These are phyloP conservation scores for Pichia manshurica DNA, from an alignment of 805 yeast genomes.

Conservation along the genomic window DNA sequence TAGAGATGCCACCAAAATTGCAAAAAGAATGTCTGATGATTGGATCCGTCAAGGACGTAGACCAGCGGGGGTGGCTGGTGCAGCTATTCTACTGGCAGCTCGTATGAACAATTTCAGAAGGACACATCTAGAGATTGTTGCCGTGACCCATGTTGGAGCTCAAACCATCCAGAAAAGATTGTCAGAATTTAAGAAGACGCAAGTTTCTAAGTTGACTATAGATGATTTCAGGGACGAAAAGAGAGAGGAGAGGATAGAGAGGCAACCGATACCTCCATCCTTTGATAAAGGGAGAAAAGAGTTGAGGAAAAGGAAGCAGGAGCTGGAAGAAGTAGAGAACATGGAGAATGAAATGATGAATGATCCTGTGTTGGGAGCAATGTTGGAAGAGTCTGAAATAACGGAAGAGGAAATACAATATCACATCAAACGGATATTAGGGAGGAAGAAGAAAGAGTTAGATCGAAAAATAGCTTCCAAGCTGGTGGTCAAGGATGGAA, in stretches of 20 bases:
- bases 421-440: conserved; percentile 28
- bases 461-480: conserved; percentile 13
- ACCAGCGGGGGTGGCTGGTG: conserved; percentile 99
- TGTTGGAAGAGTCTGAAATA: conserved; percentile 39
- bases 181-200: conserved; percentile 77
- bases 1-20: conserved; percentile 79
- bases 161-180: conserved; percentile 87
- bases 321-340: conserved; percentile 28
- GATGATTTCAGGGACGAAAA: conserved; percentile 56
- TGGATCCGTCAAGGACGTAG: conserved; percentile 97
- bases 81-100: conserved; percentile 87
- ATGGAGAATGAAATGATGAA: conserved; percentile 35
- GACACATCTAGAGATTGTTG: conserved; percentile 88
- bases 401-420: conserved; percentile 40
- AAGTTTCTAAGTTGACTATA: conserved; percentile 68
- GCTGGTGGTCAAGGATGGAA: conserved; percentile 17
- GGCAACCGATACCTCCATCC: conserved; percentile 72
- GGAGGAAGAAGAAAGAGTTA: conserved; percentile 24
- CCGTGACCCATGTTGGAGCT: conserved; percentile 92
- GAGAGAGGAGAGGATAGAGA: conserved; percentile 28
- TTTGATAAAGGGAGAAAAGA: conserved; percentile 54
- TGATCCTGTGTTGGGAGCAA: conserved; percentile 40
- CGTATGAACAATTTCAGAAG: conserved; percentile 94
- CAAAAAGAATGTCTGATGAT: conserved; percentile 86
- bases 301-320: conserved; percentile 33